These are phyloP conservation scores for Nepenthes gracilis DNA, from an alignment of 148 eudicot species.

Conservation along the genomic window DNA sequence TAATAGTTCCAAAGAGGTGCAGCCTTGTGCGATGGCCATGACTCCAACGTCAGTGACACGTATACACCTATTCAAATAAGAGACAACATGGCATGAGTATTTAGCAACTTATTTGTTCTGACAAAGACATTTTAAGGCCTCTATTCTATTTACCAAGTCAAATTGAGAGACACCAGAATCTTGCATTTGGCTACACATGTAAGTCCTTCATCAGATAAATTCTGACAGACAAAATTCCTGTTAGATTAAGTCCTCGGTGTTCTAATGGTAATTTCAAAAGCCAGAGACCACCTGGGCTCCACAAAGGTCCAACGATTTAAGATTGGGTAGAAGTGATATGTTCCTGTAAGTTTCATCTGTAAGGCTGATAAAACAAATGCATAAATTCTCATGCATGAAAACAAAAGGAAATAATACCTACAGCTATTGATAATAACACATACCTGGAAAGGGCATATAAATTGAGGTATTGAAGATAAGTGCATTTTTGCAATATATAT, in stretches of 20 bases:
- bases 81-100: slow-evolving; percentile 5
- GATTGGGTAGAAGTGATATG: slow-evolving; percentile 45
- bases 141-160: slow-evolving; percentile 52
- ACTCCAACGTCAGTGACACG: slow-evolving; percentile 68
- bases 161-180: slow-evolving; percentile 59
- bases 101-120: background rate
- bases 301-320: slow-evolving; percentile 81
- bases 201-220: slow-evolving; percentile 74
- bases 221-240: slow-evolving; percentile 28
- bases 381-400: slow-evolving; percentile 2
- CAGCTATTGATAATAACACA: background rate
- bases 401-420: background rate
- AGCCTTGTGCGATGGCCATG: slow-evolving; percentile 61
- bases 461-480: slow-evolving; percentile 62
- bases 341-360: slow-evolving; percentile 64
- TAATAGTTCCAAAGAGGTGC: slow-evolving; percentile 54
- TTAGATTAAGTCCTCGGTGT: slow-evolving; percentile 9
- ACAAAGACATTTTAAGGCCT: background rate
- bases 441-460: slow-evolving; percentile 91
- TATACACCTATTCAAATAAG: slow-evolving; percentile 55
- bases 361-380: slow-evolving; percentile 37
- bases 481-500: slow-evolving; percentile 53
- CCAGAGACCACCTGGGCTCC: slow-evolving; percentile 81
- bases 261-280: background rate
- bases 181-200: slow-evolving; percentile 65